Base-by-base conservation (phyloP, 2,329 filamentous ascomycete genomes). In the Colletotrichum shisoi region DNA sequence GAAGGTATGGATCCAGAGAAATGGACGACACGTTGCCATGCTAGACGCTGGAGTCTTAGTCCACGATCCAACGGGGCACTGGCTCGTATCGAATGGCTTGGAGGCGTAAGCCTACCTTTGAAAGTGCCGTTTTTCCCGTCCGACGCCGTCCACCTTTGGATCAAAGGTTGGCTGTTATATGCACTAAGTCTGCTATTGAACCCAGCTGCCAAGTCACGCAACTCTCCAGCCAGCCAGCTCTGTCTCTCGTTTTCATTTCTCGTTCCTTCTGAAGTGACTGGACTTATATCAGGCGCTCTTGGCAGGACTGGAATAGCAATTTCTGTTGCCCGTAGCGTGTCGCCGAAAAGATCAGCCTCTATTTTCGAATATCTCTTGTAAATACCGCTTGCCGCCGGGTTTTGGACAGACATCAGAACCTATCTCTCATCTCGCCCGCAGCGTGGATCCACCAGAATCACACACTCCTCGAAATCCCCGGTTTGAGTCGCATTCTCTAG, bases 361-460 rank as follows among this genome's bases (percentile, higher is more conserved):
- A 34, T 24, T 11, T 17, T 53, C 40, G 17, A 40, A 37, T 31
- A 49, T 59, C 40, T 64, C 48, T 52, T 63, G 64, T 64, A 67
- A 67, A 67, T 67, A 67, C 42, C 44, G 61, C 60, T 44, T 42
- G 11, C 54, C 54, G 64, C 64, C 61, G 49, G 44, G 21, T n/a
- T n/a, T 46, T 54, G 24, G 24, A 37, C 21, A 13, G 4, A 34
- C 13, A 21, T n/a, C 48, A 42, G 42, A 59, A 39, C 37, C 34
- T 51, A 27, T 59, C 34, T 13, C 37, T 48, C 61, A 64, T 49
- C 42, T 39, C 44, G 61, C 61, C 54, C 54, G 61, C 64, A 67
- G 45, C 27, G 46, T 59, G 48, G 64, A 67, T 67, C 64, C n/a
- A 24, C 48, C 61, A n/a, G 44, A 59, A 67, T 56, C 54, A 67